Evolutionary conservation across 371 early-diverging fungal genomes (phyloP), one percentile per base, ranked within the genome.

Genomic region (Fennellomyces sp.): DNA sequence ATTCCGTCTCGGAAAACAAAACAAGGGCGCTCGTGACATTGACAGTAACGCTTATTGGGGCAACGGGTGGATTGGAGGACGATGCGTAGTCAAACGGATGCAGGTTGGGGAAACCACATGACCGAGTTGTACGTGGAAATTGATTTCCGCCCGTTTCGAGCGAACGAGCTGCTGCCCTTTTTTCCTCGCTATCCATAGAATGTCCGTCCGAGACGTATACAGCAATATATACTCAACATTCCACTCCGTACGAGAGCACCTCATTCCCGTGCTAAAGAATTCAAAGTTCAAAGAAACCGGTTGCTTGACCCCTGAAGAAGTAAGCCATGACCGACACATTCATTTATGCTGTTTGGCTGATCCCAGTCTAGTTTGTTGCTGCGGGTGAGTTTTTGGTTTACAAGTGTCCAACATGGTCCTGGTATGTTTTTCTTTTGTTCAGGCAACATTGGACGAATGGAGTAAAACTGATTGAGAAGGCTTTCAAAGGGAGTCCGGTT

Each of bases 391-490:
- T 94, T 66, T 84, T 98, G 33, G 96, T 95, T 12, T 95, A 88
- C 84, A 97, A 97, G 78, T 97, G 97, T 71, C 98, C 97, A 11
- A 97, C 98, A n/a, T 98, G 99, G 99, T 80, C 85, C 49, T 98
- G 98, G 94, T 90, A 83, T 65, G 75, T 60, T 13, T 39, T 23
- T 35, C 21, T 11, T 15, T 49, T 47, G 5, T 31, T 42, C 39
- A 33, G 13, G 35, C 8, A 33, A 33, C 17, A 17, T 41, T 1
- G 8, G 3, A 45, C n/a, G n/a, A n/a, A n/a, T n/a, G n/a, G n/a
- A n/a, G n/a, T n/a, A n/a, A n/a, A n/a, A n/a, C n/a, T n/a, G n/a
- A n/a, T n/a, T n/a, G n/a, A n/a, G n/a, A n/a, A n/a, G n/a, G n/a
- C n/a, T 60, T 10, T 25, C 27, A 52, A 67, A 91, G 90, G 98